phyloP scores from a whole-genome alignment of 495 filamentous ascomycete species.

The Apodospora peruviana region DNA sequence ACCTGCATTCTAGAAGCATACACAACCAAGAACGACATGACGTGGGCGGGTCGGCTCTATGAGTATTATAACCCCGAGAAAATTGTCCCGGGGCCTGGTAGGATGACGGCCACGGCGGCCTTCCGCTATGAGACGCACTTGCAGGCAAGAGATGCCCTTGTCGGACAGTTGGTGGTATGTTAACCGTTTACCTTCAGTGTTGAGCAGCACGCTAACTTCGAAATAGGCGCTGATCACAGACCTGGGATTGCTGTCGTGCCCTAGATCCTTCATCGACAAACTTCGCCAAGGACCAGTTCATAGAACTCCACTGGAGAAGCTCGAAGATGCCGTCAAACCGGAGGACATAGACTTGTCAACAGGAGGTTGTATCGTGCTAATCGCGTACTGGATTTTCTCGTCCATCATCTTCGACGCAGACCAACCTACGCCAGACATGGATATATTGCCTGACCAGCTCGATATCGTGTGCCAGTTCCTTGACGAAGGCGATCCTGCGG shows the following conservation, averaged over 20 bases:
- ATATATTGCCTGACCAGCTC: conserved; percentile 62
- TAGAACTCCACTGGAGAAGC: conserved; percentile 30
- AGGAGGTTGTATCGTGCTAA: conserved; percentile 59
- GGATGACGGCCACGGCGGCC: conserved; percentile 51
- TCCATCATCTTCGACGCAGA: conserved; percentile 46
- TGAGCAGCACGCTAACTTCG: neutral
- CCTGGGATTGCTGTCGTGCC: conserved; percentile 43
- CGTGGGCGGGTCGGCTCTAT: conserved; percentile 68
- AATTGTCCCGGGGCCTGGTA: conserved; percentile 50
- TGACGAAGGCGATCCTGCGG: conserved; percentile 36
- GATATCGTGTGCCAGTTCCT: conserved; percentile 56
- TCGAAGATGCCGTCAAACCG: conserved; percentile 38
- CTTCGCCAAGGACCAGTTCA: conserved; percentile 24
- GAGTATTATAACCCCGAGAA: conserved; percentile 64
- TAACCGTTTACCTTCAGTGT: neutral
- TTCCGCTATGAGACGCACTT: conserved; percentile 60
- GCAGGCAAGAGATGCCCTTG: conserved; percentile 59
- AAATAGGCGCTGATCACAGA: conserved; percentile 66
- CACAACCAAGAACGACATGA: conserved; percentile 58
- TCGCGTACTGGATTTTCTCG: conserved; percentile 52
- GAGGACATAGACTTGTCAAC: conserved; percentile 71
- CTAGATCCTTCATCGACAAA: conserved; percentile 22
- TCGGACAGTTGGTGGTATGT: conserved; percentile 71
- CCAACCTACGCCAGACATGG: conserved; percentile 37
- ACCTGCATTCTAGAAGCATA: conserved; percentile 83